Evolutionary conservation across 1,284 basidiomycete species (phyloP).

Genomic region (Trichosporon sp.): DNA sequence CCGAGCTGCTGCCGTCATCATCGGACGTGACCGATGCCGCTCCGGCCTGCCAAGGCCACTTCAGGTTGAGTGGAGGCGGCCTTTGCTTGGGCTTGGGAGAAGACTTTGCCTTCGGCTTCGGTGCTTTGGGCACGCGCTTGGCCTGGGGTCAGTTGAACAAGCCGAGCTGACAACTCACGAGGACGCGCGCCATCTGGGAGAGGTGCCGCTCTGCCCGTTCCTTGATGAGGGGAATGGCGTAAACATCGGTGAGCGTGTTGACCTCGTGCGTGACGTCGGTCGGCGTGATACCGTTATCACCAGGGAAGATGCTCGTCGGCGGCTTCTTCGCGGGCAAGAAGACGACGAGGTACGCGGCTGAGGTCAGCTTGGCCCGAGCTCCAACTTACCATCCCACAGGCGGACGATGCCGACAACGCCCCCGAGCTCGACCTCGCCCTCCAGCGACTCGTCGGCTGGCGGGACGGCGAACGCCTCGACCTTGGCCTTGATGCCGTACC

Average conservation of each 20-base stretch:
- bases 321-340: conserved; percentile 35
- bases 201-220: conserved; percentile 28
- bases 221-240: conserved; percentile 36
- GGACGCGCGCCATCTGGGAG: conserved; percentile 21
- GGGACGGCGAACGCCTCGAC: conserved; percentile 22
- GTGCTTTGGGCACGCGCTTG: conserved; percentile 21
- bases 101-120: conserved; percentile 2
- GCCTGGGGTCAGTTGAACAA: conserved; percentile 14
- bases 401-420: conserved; percentile 46
- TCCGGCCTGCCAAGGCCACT: not conserved
- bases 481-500: conserved; percentile 42
- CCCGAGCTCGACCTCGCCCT: conserved; percentile 36
- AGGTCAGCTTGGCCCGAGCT: conserved; percentile 2
- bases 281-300: conserved; percentile 21
- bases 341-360: conserved; percentile 47
- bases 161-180: conserved; percentile 16
- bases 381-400: conserved; percentile 47
- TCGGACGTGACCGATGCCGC: conserved; percentile 6
- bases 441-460: conserved; percentile 9
- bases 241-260: conserved; percentile 33
- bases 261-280: conserved; percentile 28
- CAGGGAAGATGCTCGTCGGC: conserved; percentile 30
- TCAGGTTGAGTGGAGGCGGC: not conserved
- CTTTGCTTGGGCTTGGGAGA: conserved; percentile 14
- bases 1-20: conserved; percentile 10